Evolutionary conservation across 495 filamentous ascomycete genomes (phyloP).

Genomic region (Lentithecium fluviatile): DNA sequence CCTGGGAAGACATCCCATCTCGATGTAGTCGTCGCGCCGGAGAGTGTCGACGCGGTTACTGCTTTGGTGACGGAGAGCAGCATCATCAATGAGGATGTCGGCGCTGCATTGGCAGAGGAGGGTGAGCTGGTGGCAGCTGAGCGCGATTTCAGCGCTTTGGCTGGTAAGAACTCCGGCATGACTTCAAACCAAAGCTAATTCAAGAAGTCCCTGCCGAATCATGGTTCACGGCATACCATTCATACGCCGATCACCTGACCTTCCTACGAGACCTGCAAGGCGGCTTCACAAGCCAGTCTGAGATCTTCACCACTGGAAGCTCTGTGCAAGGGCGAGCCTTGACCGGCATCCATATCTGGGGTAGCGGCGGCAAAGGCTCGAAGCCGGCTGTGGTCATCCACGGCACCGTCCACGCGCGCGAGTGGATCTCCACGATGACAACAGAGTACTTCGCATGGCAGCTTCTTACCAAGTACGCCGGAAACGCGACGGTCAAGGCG

Average conservation of each 20-base stretch:
- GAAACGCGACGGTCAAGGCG: constrained; percentile 45
- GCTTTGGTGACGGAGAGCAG: constrained; percentile 7
- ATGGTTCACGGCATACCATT: constrained; percentile 60
- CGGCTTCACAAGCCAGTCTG: constrained; percentile 49
- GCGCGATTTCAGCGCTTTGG: not conserved
- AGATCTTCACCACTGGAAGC: constrained; percentile 53
- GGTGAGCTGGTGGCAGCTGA: not conserved
- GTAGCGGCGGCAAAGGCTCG: constrained; percentile 48
- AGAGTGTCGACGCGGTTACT: constrained; percentile 19
- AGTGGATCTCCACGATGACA: constrained; percentile 59
- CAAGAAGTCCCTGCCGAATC: not conserved
- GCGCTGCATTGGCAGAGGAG: constrained; percentile 13
- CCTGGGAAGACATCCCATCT: constrained; percentile 16
- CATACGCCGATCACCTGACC: constrained; percentile 55
- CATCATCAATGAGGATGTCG: constrained; percentile 23
- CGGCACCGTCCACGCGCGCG: constrained; percentile 61
- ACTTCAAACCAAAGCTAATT: constrained; percentile 9
- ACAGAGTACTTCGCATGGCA: constrained; percentile 58
- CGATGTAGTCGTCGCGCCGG: constrained; percentile 25
- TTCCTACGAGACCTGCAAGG: constrained; percentile 54
- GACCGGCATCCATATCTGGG: constrained; percentile 61
- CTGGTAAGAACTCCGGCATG: constrained; percentile 4
- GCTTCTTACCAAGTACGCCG: constrained; percentile 51
- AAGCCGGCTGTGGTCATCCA: constrained; percentile 61
- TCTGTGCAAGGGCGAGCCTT: constrained; percentile 54